Evolutionary conservation across 169 alveolate species (phyloP), one percentile per base, ranked within the genome.

Genomic region (Blepharisma undulans): DNA sequence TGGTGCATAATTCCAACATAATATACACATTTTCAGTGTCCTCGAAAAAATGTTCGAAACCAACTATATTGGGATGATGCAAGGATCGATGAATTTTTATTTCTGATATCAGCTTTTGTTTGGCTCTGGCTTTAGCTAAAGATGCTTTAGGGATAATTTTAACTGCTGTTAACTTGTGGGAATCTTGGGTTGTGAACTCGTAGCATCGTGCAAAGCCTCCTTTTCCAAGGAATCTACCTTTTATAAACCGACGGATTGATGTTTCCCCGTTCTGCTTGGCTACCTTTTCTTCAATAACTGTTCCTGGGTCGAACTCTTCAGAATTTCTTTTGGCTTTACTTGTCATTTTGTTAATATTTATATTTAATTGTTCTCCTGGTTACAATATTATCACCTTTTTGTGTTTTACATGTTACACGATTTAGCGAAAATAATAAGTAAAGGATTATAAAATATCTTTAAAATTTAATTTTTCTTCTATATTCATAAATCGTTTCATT

Each of bases 21-120:
- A 97, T 97, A 90, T 97, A 97, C 2, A 97, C 98, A 88, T 95
- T 93, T 84, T 96, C 97, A 59, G 94, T 88, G 91, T 97, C 99
- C 92, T 97, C 98, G 84, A 96, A 97, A 93, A 93, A 96, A 76
- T 95, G 97, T 88, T 94, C 96, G 89, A 96, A 97, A 4, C 96
- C 96, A 1, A 97, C 99, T 16, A 88, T 61, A 66, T 76, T 72
- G 29, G 72, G 22, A 81, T 97, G 97, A 72, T 92, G 93, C 16
- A 96, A 85, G 25, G 96, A 92, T 84, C 97, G 92, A 89, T 97
- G 98, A 30, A 96, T 96, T 90, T 95, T 94, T 2, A 96, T 96
- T 92, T 96, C 98, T 27, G 94, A 80, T 92, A 94, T 94, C n/a
- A 96, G 85, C 87, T 96, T 97, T 89, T 94, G 95, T 91, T 93